phyloP scores from a whole-genome alignment of 768 basidiomycete species.

The Lactarius vividus region DNA sequence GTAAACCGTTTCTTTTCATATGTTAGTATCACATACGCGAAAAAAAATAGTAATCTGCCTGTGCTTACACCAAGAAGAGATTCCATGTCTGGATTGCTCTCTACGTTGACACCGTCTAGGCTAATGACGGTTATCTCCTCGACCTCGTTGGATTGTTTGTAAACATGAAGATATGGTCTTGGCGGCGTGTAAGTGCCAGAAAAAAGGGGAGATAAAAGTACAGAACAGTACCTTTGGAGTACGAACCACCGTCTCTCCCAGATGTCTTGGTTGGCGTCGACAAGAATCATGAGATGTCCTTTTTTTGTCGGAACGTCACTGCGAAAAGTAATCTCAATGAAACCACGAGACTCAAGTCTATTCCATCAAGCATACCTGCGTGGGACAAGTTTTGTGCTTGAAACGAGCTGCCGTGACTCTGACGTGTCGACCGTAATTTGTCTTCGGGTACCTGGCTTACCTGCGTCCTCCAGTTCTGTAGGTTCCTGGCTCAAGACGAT shows the following conservation, averaged over 20 bases:
- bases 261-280: conserved; percentile 70
- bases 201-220: conserved; percentile 4
- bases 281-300: conserved; percentile 77
- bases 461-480: conserved; percentile 50
- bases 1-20: conserved; percentile 68
- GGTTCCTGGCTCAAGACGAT: conserved; percentile 76
- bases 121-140: conserved; percentile 84
- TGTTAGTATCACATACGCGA: conserved; percentile 4
- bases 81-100: conserved; percentile 85
- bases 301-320: conserved; percentile 85
- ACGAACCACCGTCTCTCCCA: conserved; percentile 91
- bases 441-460: conserved; percentile 34
- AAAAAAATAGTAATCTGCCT: background rate
- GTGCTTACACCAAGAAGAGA: conserved; percentile 63
- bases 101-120: conserved; percentile 79
- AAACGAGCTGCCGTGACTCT: conserved; percentile 64
- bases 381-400: conserved; percentile 69
- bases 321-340: conserved; percentile 9
- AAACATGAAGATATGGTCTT: conserved; percentile 90
- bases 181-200: background rate
- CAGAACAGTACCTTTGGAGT: conserved; percentile 60
- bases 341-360: conserved; percentile 10
- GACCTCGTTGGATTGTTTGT: conserved; percentile 77
- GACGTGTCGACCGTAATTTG: conserved; percentile 39
- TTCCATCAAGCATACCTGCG: conserved; percentile 52